Base-by-base conservation (phyloP, 768 basidiomycete species). In the Phaeolepiota aurea region DNA sequence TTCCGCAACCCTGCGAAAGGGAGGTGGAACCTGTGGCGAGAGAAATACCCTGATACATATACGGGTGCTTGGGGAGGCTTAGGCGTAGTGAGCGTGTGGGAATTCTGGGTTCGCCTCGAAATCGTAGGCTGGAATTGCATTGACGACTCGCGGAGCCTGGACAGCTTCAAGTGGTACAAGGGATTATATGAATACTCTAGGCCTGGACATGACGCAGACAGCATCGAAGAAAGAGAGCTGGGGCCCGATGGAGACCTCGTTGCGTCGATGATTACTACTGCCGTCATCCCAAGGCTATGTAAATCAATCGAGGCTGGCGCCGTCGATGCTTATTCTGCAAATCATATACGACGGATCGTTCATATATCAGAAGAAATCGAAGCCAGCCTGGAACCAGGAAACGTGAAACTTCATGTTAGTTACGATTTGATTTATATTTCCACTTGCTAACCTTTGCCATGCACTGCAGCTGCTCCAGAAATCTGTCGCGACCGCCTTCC, bases 21-120 rank as follows among this genome's bases (percentile, higher is more conserved):
- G 0, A 58, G 57, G 32, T 76, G 57, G 84, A 69, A 37, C 56
- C 68, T 55, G 48, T 97, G 93, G 93, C 68, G 90, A 40, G 68
- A 74, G 45, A 71, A 68, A 46, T 90, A 83, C 49, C 68, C 67
- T 3, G 92, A 97, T 46, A 89, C 75, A 44, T 97, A 94, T 61
- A 64, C 72, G 2, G 81, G 85, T 28, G 93, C 93, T 3, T 97
- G 87, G 90, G 92, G 92, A 35, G 87, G 91, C 3, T 65, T 93
- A 40, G 89, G 83, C 0, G 71, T 91, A 32, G 79, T 93, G 1
- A 81, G 81, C 37, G 87, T 87, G 36, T 94, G 91, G 90, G 91
- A 92, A 58, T 94, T 92, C 57, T 93, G 89, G 88, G 78, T 78
- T n/a, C 69, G 90, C 41, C 64, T 90, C 43, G 92, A 97, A 62